These are phyloP conservation scores for Beauveria sp. DNA, from an alignment of 2,329 filamentous ascomycete species.

Conservation along the genomic window DNA sequence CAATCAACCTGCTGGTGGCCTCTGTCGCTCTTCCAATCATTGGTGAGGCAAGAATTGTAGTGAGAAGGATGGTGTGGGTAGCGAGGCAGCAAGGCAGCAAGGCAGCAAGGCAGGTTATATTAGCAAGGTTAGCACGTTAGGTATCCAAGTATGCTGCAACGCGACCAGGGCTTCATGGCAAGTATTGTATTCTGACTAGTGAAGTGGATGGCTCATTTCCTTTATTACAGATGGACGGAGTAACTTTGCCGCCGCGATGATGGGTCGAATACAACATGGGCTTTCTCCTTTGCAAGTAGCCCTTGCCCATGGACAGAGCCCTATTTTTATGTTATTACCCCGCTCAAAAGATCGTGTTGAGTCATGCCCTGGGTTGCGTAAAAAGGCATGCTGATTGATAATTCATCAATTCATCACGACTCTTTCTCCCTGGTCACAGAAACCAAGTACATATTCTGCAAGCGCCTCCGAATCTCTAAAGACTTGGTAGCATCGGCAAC, in stretches of 20 bases:
- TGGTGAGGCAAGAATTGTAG: neutral
- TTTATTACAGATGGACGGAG: neutral
- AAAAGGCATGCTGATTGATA: neutral
- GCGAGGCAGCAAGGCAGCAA: neutral
- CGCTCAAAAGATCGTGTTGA: slow-evolving; percentile 1
- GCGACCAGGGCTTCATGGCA: neutral
- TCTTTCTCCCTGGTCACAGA: neutral
- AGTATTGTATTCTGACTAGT: neutral
- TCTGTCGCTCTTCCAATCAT: neutral
- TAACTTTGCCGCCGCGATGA: neutral
- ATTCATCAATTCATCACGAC: neutral
- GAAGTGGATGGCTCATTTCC: no score
- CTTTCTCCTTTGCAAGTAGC: neutral
- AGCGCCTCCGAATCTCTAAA: neutral
- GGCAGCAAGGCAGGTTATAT: neutral
- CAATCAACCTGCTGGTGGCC: neutral
- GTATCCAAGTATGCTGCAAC: neutral
- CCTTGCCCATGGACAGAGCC: neutral
- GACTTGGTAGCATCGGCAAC: neutral
- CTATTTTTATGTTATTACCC: neutral
- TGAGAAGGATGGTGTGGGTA: slow-evolving; percentile 1
- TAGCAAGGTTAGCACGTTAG: neutral
- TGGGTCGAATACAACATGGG: neutral
- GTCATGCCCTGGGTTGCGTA: neutral
- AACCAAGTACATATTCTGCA: neutral